Percentiles rank a stretch among this genome's conserved stretches.
Conservation (phyloP, 2,329 filamentous ascomycete species). For the Ilyonectria robusta region DNA sequence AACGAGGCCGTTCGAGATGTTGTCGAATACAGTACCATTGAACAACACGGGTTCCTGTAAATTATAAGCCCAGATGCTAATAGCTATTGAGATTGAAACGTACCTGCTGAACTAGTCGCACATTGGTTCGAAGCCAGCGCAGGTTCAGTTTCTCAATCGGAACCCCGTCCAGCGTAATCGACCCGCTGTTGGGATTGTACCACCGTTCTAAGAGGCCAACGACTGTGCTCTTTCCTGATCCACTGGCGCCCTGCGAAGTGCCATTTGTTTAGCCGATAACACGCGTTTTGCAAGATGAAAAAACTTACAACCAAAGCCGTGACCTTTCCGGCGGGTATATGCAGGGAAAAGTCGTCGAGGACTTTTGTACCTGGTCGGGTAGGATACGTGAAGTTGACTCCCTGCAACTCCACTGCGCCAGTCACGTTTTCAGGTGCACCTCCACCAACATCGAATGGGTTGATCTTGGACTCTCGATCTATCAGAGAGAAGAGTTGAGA, state of each 20-base stretch:
- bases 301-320: slow-evolving; percentile 72
- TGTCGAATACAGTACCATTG: slow-evolving; percentile 47
- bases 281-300: too few species aligned
- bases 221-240: slow-evolving; percentile 79
- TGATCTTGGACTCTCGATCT: slow-evolving; percentile 32
- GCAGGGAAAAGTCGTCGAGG: slow-evolving; percentile 67
- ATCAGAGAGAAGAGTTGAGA: slow-evolving; percentile 14
- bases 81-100: not conserved
- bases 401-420: not conserved
- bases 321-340: slow-evolving; percentile 70
- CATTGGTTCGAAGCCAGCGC: slow-evolving; percentile 63
- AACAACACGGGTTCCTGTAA: slow-evolving; percentile 45
- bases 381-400: slow-evolving; percentile 77
- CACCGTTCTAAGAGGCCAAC: slow-evolving; percentile 58
- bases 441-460: slow-evolving; percentile 25
- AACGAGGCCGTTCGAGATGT: slow-evolving; percentile 42
- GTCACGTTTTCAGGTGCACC: not conserved
- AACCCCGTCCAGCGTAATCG: slow-evolving; percentile 55
- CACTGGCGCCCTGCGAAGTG: slow-evolving; percentile 66
- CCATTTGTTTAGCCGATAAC: too few species aligned
- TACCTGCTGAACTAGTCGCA: slow-evolving; percentile 57
- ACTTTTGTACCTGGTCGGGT: slow-evolving; percentile 70
- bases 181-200: slow-evolving; percentile 61
- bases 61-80: too few species aligned
- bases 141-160: slow-evolving; percentile 57